Base-by-base conservation (phyloP, 371 early-diverging fungal species). In the Rhizopus arrhizus region DNA sequence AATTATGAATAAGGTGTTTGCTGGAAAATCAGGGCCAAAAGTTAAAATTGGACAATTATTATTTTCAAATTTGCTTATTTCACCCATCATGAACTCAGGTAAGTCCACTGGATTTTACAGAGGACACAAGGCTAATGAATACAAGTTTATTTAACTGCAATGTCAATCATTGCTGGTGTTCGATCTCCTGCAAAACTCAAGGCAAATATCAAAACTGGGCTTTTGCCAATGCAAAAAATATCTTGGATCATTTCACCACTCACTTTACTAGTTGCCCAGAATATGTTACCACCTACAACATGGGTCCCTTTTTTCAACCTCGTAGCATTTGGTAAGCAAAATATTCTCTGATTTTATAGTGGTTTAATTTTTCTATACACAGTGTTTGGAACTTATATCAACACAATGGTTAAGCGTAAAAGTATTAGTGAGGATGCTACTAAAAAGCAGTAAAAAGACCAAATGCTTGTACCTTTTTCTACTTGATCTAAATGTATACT, bases 241-340 rank as follows among this genome's bases (percentile, higher is more conserved):
- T 87, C 91, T 33, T 93, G 92, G 92, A 66, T 86, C 31, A 79
- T 93, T 42, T 92, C 89, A 59, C 95, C 94, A n/a, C 41, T 85
- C 11, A 79, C 86, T 10, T 84, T 92, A 82, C 75, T 82, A 31
- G 77, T 90, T 70, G 93, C 95, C 5, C 87, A 89, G 78, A 86
- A 85, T 73, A 86, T 85, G 64, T 67, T 92, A 56, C 84, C 85
- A 12, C 89, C 86, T 32, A 79, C 82, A 55, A 77, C 89, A 48
- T 95, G 93, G 93, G 87, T 91, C 15, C 94, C 95, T 22, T 95
- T 91, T 84, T 95, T 93, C 82, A 92, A 93, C 75, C 42, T 89
- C 13, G 76, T 93, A 36, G 88, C 88, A 29, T 95, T 93, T 68
- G 54, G 81, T 81, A 81, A 72, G 70, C 53, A 15, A 38, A 9